phyloP scores from a whole-genome alignment of 1,139 yeast species.

The Suhomyces maxii region DNA sequence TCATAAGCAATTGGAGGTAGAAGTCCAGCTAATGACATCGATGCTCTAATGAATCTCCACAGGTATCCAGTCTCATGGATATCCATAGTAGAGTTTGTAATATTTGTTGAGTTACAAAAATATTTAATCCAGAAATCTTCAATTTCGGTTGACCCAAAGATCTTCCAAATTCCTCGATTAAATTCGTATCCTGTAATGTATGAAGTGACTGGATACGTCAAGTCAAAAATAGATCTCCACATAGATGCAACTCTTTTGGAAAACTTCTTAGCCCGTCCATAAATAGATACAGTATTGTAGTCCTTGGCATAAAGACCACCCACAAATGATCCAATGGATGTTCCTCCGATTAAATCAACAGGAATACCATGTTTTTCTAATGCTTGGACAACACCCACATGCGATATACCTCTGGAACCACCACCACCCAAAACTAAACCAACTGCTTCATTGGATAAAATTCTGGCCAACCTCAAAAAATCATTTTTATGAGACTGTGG shows the following conservation, averaged over 20 bases:
- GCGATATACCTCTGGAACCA: conserved; percentile 94
- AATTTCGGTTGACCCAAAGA: conserved; percentile 86
- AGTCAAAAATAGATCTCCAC: conserved; percentile 82
- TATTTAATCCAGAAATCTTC: conserved; percentile 95
- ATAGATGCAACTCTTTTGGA: conserved; percentile 77
- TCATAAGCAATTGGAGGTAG: conserved; percentile 86
- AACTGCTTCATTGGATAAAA: conserved; percentile 88
- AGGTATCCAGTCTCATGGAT: conserved; percentile 89
- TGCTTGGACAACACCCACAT: conserved; percentile 88
- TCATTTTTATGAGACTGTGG: conserved; percentile 76
- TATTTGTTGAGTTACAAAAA: conserved; percentile 91
- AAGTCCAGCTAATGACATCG: conserved; percentile 94
- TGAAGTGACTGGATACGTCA: conserved; percentile 91
- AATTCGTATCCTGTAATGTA: conserved; percentile 97
- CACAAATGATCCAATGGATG: conserved; percentile 92
- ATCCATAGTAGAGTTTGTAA: conserved; percentile 94
- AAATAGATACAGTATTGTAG: conserved; percentile 85
- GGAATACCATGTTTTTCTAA: conserved; percentile 94
- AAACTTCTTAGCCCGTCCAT: conserved; percentile 86
- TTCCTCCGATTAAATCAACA: conserved; percentile 91
- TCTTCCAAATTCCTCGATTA: conserved; percentile 94
- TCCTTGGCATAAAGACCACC: conserved; percentile 95
- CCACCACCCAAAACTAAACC: conserved; percentile 97
- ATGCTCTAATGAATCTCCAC: conserved; percentile 94
- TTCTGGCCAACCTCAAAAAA: conserved; percentile 83